Evolutionary conservation across 1,284 basidiomycete genomes (phyloP).

Genomic region (Puccinia novopanici): DNA sequence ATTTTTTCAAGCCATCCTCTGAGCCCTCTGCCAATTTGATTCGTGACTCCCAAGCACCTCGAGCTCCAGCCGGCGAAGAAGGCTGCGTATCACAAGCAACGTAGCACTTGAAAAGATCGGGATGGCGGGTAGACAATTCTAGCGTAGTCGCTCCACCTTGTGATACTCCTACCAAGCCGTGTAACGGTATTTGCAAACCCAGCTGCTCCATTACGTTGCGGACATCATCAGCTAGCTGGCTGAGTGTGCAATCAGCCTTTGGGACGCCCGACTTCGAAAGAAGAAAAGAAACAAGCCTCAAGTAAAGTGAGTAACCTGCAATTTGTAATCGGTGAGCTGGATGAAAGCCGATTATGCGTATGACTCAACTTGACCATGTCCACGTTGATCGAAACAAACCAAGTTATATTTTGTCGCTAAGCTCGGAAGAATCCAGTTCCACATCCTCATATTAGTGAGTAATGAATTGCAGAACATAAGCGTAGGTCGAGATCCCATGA

Average conservation of each 20-base stretch:
- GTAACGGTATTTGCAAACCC: constrained; percentile 56
- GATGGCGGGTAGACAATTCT: constrained; percentile 59
- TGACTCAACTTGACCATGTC: constrained; percentile 59
- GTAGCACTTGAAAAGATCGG: constrained; percentile 57
- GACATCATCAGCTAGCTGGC: constrained; percentile 60
- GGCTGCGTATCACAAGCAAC: constrained; percentile 62
- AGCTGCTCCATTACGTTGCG: constrained; percentile 59
- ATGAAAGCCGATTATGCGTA: constrained; percentile 20
- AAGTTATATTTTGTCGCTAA: constrained; percentile 60
- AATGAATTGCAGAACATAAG: constrained; percentile 62
- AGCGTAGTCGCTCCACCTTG: constrained; percentile 62
- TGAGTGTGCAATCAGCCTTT: constrained; percentile 58
- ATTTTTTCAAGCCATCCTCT: constrained; percentile 56
- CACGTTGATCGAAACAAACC: constrained; percentile 61
- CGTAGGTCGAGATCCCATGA: constrained; percentile 55
- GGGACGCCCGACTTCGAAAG: constrained; percentile 57
- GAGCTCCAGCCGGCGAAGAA: constrained; percentile 60
- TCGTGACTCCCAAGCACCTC: constrained; percentile 61
- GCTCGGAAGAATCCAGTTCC: constrained; percentile 59
- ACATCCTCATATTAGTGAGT: constrained; percentile 61
- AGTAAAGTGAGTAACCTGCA: constrained; percentile 59
- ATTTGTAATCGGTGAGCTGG: constrained; percentile 58
- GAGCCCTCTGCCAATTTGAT: constrained; percentile 58
- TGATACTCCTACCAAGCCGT: constrained; percentile 61
- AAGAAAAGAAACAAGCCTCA: constrained; percentile 44